These are phyloP conservation scores for Sordariomycetes sp. DNA, from an alignment of 2,329 filamentous ascomycete genomes.

Conservation along the genomic window DNA sequence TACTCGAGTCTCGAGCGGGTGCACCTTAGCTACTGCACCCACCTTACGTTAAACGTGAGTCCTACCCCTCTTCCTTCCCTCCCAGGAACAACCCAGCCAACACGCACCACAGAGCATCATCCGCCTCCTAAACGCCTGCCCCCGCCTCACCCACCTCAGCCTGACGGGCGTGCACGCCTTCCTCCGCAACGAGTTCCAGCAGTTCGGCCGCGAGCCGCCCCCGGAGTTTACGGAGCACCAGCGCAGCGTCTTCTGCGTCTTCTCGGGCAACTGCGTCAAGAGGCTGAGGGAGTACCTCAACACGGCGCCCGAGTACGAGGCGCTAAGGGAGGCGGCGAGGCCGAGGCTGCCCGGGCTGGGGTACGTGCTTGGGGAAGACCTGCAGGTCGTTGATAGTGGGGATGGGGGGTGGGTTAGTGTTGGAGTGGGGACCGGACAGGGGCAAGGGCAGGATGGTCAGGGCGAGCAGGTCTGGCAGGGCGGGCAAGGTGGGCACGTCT, in stretches of 20 bases:
- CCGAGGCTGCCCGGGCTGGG: too few species aligned
- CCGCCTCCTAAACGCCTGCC: constrained; percentile 77
- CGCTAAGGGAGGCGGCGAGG: constrained; percentile 17
- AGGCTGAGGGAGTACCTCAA: constrained; percentile 71
- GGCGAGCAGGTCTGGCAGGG: too few species aligned
- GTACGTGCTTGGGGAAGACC: neutral
- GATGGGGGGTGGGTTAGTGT: neutral
- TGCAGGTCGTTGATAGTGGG: neutral
- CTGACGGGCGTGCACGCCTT: constrained; percentile 91
- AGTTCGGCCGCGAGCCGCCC: constrained; percentile 78
- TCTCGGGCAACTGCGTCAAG: constrained; percentile 74
- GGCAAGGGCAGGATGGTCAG: too few species aligned
- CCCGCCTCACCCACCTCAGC: constrained; percentile 83
- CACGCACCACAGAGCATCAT: constrained; percentile 64
- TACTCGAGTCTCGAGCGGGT: constrained; percentile 73
- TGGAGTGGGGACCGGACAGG: neutral
- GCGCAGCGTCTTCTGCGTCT: constrained; percentile 91
- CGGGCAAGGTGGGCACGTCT: too few species aligned
- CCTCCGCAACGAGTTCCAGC: constrained; percentile 68
- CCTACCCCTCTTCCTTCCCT: neutral
- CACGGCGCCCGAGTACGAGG: constrained; percentile 30
- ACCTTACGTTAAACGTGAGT: constrained; percentile 66
- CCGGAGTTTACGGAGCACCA: constrained; percentile 91
- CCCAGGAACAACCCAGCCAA: constrained; percentile 4
- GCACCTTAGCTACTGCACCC: constrained; percentile 88